These are phyloP conservation scores for Phellinidium pouzarii DNA, from an alignment of 1,284 basidiomycete genomes.

Conservation along the genomic window DNA sequence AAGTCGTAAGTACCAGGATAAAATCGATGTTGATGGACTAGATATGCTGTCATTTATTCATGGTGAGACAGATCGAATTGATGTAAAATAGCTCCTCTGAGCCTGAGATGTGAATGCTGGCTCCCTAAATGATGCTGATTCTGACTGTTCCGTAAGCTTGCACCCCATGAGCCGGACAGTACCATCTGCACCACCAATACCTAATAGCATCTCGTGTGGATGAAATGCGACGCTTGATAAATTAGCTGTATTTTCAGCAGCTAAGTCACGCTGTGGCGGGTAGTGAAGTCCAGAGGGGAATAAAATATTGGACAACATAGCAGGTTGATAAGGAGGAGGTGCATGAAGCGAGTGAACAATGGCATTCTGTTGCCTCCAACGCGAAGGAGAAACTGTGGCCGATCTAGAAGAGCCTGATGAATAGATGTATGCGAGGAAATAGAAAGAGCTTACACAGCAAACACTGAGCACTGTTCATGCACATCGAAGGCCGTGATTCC, in stretches of 20 bases:
- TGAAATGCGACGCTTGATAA: conserved; percentile 66
- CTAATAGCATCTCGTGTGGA: conserved; percentile 76
- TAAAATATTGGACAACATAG: conserved; percentile 42
- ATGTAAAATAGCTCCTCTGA: conserved; percentile 9
- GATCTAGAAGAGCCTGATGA: conserved; percentile 36
- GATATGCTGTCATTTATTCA: not conserved
- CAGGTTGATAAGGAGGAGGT: conserved; percentile 26
- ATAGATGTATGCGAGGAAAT: conserved; percentile 13
- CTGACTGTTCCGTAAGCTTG: conserved; percentile 28
- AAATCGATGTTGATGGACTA: too few relatives aligned
- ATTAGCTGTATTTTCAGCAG: conserved; percentile 57
- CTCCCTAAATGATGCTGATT: not conserved
- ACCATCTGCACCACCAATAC: conserved; percentile 66
- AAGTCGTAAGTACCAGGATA: too few relatives aligned
- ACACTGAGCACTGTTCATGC: conserved; percentile 80
- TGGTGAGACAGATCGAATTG: conserved; percentile 16
- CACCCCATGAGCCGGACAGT: conserved; percentile 44
- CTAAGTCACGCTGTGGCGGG: conserved; percentile 46
- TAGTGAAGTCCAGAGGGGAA: conserved; percentile 47
- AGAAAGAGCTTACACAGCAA: conserved; percentile 69
- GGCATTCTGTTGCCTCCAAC: conserved; percentile 59
- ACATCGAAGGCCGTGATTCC: conserved; percentile 85
- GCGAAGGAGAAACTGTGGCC: conserved; percentile 50
- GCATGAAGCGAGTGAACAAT: conserved; percentile 46
- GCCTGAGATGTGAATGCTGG: not conserved